Evolutionary conservation across 2,329 filamentous ascomycete genomes (phyloP).

Genomic region (Parastagonospora avenae): DNA sequence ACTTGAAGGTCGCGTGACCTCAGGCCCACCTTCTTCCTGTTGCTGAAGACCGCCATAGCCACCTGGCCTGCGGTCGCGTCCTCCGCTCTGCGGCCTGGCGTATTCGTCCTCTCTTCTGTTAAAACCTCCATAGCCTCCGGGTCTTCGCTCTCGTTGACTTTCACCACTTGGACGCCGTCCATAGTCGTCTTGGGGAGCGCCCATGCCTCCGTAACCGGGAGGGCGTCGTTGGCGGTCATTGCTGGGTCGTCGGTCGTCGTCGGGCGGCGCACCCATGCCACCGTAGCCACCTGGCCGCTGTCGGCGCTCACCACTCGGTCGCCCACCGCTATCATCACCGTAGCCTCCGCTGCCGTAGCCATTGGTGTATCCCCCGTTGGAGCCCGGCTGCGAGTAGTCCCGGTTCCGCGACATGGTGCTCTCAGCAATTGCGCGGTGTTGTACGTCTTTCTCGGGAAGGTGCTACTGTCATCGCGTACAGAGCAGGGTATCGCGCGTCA

Average conservation of each 20-base stretch:
- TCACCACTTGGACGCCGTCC: conserved; percentile 25
- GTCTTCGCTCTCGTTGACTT: conserved; percentile 29
- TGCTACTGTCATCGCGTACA: conserved; percentile 20
- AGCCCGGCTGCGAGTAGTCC: conserved; percentile 36
- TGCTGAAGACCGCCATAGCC: conserved; percentile 46
- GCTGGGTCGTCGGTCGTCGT: conserved; percentile 24
- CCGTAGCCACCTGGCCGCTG: conserved; percentile 41
- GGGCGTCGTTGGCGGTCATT: conserved; percentile 18
- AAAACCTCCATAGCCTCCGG: conserved; percentile 34
- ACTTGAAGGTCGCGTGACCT: conserved; percentile 44
- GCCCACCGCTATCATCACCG: conserved; percentile 20
- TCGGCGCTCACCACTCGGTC: conserved; percentile 36
- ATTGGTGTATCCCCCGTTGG: conserved; percentile 48
- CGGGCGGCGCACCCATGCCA: conserved; percentile 22
- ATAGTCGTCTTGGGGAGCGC: conserved; percentile 9
- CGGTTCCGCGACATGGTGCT: conserved; percentile 45
- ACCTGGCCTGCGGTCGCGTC: conserved; percentile 40
- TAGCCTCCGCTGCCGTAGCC: conserved; percentile 27
- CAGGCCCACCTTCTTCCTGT: conserved; percentile 30
- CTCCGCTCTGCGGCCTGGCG: conserved; percentile 26
- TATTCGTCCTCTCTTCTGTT: conserved; percentile 33
- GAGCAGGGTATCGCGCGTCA: conserved; percentile 12
- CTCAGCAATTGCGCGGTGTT: conserved; percentile 11
- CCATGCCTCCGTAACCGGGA: conserved; percentile 16
- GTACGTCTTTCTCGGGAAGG: conserved; percentile 2